A percentile compares a stretch with the other conserved stretches of the same genome.
phyloP scores from a whole-genome alignment of 2,329 filamentous ascomycete genomes.

The Chalaropsis thielavioides region DNA sequence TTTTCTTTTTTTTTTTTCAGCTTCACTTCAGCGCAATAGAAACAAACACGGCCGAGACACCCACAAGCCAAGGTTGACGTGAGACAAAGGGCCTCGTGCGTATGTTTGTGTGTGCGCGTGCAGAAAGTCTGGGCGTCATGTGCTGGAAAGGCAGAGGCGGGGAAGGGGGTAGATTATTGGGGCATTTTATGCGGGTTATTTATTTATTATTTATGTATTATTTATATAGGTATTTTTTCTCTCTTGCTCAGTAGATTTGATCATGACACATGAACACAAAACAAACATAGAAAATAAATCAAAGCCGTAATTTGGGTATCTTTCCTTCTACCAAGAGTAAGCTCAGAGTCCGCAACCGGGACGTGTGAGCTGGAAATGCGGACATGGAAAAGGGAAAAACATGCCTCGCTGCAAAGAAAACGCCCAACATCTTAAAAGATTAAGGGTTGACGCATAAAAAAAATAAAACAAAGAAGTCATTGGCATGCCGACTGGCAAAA shows the following conservation, averaged over 20 bases:
- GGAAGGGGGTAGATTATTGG: not conserved
- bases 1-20: not conserved
- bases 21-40: not conserved
- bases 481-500: not conserved
- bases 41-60: not conserved
- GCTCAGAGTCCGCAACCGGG: not conserved
- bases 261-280: not conserved
- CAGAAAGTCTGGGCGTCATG: not conserved
- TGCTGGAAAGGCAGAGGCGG: not conserved
- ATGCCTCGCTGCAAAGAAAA: not conserved
- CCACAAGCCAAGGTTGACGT: not conserved
- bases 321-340: not conserved
- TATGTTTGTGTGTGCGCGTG: not conserved
- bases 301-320: constrained; percentile 4
- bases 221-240: no score
- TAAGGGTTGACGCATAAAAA: not conserved
- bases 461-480: not conserved
- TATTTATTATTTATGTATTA: not conserved
- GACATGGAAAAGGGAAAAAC: not conserved
- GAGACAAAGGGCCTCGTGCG: not conserved
- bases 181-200: not conserved
- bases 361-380: not conserved
- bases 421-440: not conserved
- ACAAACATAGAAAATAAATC: not conserved
- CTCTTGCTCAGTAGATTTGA: not conserved